Conservation (phyloP, 1,284 basidiomycete species). For the Moesziomyces globuligerus region DNA sequence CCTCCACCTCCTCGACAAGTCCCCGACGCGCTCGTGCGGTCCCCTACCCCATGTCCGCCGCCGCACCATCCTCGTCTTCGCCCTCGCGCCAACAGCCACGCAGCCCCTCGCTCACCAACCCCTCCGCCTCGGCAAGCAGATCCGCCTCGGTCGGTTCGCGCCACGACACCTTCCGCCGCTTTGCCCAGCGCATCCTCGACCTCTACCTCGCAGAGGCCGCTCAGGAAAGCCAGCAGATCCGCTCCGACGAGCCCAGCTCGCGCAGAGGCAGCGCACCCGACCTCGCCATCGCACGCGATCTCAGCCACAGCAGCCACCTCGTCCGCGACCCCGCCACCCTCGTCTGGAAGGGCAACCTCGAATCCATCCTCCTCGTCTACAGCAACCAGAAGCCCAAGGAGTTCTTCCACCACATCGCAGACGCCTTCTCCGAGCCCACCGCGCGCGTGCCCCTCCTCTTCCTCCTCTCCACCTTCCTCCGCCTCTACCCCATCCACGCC, state of each 20-base stretch:
- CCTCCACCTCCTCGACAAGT: slow-evolving; percentile 9
- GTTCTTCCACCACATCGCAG: slow-evolving; percentile 64
- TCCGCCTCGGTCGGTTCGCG: slow-evolving; percentile 27
- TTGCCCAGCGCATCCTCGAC: slow-evolving; percentile 57
- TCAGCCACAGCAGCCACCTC: slow-evolving; percentile 14
- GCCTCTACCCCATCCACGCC: slow-evolving; percentile 58
- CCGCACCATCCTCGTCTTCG: slow-evolving; percentile 23
- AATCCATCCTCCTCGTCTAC: slow-evolving; percentile 56
- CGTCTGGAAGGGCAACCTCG: slow-evolving; percentile 57
- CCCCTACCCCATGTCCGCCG: slow-evolving; percentile 47
- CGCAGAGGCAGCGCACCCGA: slow-evolving; percentile 18
- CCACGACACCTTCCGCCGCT: slow-evolving; percentile 46
- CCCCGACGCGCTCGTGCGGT: slow-evolving; percentile 38
- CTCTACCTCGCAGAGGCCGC: slow-evolving; percentile 59
- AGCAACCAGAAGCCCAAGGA: slow-evolving; percentile 53
- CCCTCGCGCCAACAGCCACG: slow-evolving; percentile 25
- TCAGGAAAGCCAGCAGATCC: slow-evolving; percentile 29
- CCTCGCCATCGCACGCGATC: slow-evolving; percentile 4
- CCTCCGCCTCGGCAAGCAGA: slow-evolving; percentile 19
- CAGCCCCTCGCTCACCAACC: slow-evolving; percentile 12
- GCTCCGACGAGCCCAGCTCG: slow-evolving; percentile 12
- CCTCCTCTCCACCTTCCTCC: slow-evolving; percentile 60
- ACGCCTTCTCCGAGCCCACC: slow-evolving; percentile 43
- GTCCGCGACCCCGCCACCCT: slow-evolving; percentile 29
- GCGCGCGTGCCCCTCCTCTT: slow-evolving; percentile 56